These are phyloP conservation scores for Chrysoporthe cubensis DNA, from an alignment of 2,329 filamentous ascomycete species.

Conservation along the genomic window DNA sequence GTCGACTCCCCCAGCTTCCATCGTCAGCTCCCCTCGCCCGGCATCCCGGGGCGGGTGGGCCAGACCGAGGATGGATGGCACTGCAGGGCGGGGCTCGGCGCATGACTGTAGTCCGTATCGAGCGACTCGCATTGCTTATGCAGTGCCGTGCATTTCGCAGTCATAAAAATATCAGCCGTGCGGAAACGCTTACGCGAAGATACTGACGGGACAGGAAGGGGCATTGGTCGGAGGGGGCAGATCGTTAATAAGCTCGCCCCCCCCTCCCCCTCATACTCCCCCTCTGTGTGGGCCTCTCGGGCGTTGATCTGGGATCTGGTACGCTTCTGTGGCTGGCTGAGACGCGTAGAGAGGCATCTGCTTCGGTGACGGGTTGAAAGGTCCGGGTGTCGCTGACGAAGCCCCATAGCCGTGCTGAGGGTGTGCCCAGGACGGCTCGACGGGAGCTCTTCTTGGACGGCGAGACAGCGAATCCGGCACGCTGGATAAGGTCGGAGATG, in stretches of 20 bases:
- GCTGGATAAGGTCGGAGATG: not conserved
- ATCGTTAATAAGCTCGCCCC: too few species aligned
- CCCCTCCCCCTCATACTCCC: too few species aligned
- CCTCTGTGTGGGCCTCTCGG: not conserved
- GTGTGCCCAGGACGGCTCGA: not conserved
- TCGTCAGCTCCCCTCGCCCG: not conserved
- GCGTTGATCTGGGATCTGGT: not conserved
- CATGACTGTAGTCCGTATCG: not conserved
- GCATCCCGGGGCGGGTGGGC: not conserved
- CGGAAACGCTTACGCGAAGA: not conserved
- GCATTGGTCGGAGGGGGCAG: not conserved
- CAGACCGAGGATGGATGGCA: not conserved
- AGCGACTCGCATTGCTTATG: conserved; percentile 1
- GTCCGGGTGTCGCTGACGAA: too few species aligned
- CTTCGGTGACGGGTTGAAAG: too few species aligned
- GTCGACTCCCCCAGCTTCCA: not conserved
- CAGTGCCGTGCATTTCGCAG: not conserved
- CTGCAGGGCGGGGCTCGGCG: not conserved
- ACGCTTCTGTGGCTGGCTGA: not conserved
- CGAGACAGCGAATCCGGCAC: not conserved
- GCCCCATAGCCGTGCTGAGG: not conserved
- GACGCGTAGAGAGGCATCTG: too few species aligned
- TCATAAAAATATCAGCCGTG: not conserved
- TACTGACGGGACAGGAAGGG: not conserved
- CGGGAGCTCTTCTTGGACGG: not conserved